Base-by-base conservation (phyloP, 2,329 filamentous ascomycete genomes). In the Penicillium sp. region DNA sequence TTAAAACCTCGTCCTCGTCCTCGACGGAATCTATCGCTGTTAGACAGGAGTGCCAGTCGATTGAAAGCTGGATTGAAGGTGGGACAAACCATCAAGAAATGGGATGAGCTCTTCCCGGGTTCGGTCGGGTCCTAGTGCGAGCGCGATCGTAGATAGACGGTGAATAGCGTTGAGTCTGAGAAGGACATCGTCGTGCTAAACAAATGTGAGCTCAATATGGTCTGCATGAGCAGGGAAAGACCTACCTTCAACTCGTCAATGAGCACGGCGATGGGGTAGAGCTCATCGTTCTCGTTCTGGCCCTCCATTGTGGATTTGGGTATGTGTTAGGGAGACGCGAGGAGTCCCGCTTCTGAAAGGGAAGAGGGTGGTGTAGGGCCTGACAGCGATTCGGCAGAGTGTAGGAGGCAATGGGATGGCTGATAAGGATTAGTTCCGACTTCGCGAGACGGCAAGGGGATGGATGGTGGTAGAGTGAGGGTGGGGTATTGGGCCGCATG, bases 201-300 rank as follows among this genome's bases (percentile, higher is more conserved):
- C 48, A 45, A 54, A 47, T 34, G 54, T 66, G 51, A 66, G 57
- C 56, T 52, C 33, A 46, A 39, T 44, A 41, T 26, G 40, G 39
- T 37, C 43, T 48, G 41, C 22, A 37, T 34, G 17, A 43, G 22
- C 31, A 38, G 47, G 44, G 54, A 29, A 45, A 57, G 60, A 57
- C 35, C 15, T 52, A 95, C 90, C 88, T 96, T 98, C 68, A 98
- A 81, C 82, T 98, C 93, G 74, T 98, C 93, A 75, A 98, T 98
- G 74, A 98, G 84, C 62, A 98, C 93, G 69, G 94, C 93, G 78
- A 98, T 98, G 71, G 93, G 93, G 75, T 97, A 98, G 67, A 98
- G 89, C 84, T 97, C 94, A 76, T 98, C 93, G 73, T 85, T 94
- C 77, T 91, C 83, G 75, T 85, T 87, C 72, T 84, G 80, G 75